Conservation (phyloP, 2,329 filamentous ascomycete species). For the Anthostomella pinea region DNA sequence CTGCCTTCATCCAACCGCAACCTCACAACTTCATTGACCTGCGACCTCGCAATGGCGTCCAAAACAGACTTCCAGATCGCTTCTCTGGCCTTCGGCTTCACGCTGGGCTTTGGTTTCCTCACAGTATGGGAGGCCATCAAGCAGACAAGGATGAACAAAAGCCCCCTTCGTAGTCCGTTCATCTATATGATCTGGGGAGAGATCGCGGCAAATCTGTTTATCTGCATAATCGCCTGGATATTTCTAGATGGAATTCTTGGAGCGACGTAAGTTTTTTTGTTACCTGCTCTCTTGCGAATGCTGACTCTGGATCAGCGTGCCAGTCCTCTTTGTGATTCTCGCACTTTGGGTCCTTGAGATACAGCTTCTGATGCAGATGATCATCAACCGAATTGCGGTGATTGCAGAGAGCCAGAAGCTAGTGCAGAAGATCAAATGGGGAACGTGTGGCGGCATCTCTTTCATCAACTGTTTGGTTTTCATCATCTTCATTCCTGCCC, state of each 20-base stretch:
- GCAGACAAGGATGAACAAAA: constrained; percentile 14
- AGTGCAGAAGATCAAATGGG: constrained; percentile 44
- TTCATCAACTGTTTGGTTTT: constrained; percentile 53
- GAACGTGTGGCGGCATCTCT: constrained; percentile 42
- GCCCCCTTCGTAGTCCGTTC: constrained; percentile 14
- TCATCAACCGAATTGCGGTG: constrained; percentile 52
- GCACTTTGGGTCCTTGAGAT: constrained; percentile 44
- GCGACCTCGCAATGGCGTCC: background rate
- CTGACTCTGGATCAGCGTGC: constrained; percentile 31
- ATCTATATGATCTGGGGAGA: constrained; percentile 44
- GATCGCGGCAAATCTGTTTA: constrained; percentile 36
- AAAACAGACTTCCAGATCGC: constrained; percentile 12
- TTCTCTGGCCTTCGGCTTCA: constrained; percentile 15
- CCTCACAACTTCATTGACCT: too few relatives aligned
- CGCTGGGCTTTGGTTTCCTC: constrained; percentile 15
- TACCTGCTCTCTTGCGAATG: constrained; percentile 17
- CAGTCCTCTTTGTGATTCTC: constrained; percentile 34
- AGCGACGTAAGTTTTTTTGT: constrained; percentile 25
- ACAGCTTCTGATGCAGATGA: constrained; percentile 53
- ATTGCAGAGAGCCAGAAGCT: constrained; percentile 41
- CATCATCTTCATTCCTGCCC: constrained; percentile 51
- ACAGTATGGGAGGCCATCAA: constrained; percentile 17
- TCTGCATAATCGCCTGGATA: constrained; percentile 38
- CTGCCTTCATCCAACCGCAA: background rate
- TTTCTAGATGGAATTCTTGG: constrained; percentile 35